Base-by-base conservation (phyloP, 148 eudicot species). In the Vaccinium corymbosum region DNA sequence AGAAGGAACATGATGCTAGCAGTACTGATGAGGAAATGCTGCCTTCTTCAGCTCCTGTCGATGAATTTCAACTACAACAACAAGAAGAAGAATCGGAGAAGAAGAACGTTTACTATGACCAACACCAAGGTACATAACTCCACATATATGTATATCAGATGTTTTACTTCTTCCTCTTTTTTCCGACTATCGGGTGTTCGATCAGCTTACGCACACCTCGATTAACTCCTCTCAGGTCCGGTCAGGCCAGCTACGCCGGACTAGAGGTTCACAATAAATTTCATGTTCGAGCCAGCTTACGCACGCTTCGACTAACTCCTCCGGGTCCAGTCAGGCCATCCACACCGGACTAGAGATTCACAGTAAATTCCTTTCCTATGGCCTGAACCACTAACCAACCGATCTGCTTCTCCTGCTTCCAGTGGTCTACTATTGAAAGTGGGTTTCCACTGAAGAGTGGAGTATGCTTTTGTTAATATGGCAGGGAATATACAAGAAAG, bases 41-140 rank as follows among this genome's bases (percentile, higher is more conserved):
- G 82, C 13, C 48, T 29, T 25, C 83, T 50, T 50, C 25, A 22
- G 57, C 29, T 29, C 75, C 76, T 42, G 29, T 7, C 32, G 50
- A 68, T 51, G 83, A 55, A 29, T 49, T 16, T 12, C 59, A 81
- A 35, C 0, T 35, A 35, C 38, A 35, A 25, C 29, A 81, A 64
- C 46, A 81, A 56, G 38, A 53, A 53, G 16, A 53, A 53, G 66
- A 61, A 15, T 68, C 62, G 11, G 49, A 50, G 51, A 81, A 50
- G 51, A 81, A 50, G 61, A 81, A 51, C 77, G 83, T 81, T 81
- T 70, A 50, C 77, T 66, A 81, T 70, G 77, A 81, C 77, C 32
- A 81, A 50, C 17, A 81, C 61, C 16, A 51, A 68, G 83, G 83
- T 81, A 70, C 46, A 2, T 17, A 48, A 5, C 12, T 38, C 13